Conservation (phyloP, 768 basidiomycete species). For the Amanita brunnescens region DNA sequence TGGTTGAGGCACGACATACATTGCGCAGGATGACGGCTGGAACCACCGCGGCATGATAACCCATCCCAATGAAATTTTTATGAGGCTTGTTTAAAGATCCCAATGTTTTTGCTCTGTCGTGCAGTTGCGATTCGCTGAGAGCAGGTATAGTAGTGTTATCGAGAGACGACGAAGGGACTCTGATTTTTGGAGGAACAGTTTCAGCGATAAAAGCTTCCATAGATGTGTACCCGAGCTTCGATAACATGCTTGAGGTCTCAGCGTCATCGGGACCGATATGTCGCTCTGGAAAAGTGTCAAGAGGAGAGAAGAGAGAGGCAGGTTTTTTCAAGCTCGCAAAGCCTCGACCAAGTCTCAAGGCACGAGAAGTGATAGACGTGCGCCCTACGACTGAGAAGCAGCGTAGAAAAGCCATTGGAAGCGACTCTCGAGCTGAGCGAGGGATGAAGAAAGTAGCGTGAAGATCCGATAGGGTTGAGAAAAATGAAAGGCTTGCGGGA, state of each 20-base stretch:
- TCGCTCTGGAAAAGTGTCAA: conserved; percentile 85
- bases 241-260: conserved; percentile 81
- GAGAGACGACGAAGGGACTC: conserved; percentile 52
- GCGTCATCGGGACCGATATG: conserved; percentile 87
- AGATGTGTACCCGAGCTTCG: conserved; percentile 70
- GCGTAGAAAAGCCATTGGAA: conserved; percentile 17
- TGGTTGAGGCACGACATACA: conserved; percentile 27
- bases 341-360: conserved; percentile 21
- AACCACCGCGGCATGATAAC: conserved; percentile 90
- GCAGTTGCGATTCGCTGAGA: conserved; percentile 81
- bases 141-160: conserved; percentile 62
- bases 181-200: conserved; percentile 75
- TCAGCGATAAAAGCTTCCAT: conserved; percentile 84
- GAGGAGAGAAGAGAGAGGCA: conserved; percentile 64
- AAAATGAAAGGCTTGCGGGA: conserved; percentile 16
- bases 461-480: conserved; percentile 15
- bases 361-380: conserved; percentile 13
- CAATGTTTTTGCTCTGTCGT: conserved; percentile 63
- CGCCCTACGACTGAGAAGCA: conserved; percentile 11
- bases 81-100: conserved; percentile 74
- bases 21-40: conserved; percentile 95
- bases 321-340: conserved; percentile 57
- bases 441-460: conserved; percentile 10
- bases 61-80: conserved; percentile 97
- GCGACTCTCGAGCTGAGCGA: conserved; percentile 22